These are phyloP conservation scores for Vigna trinervia DNA, from an alignment of 306 rosid genomes.

Conservation along the genomic window DNA sequence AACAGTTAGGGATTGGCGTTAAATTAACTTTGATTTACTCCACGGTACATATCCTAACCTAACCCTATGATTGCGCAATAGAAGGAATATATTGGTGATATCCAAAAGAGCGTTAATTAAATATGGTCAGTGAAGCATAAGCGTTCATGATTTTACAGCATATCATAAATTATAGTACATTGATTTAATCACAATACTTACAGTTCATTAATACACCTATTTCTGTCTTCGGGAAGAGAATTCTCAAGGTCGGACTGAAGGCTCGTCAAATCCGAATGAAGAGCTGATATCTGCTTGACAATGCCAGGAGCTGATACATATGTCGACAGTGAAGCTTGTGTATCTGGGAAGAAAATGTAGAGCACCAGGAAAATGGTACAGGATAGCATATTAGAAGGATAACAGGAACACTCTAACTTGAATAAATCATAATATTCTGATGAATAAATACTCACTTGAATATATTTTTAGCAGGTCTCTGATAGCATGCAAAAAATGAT, in stretches of 20 bases:
- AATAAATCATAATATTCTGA: constrained; percentile 33
- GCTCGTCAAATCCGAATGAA: constrained; percentile 81
- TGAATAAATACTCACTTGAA: constrained; percentile 65
- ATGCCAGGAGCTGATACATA: constrained; percentile 99
- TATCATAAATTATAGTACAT: constrained; percentile 16
- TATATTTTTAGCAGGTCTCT: constrained; percentile 94
- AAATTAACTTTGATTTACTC: constrained; percentile 5
- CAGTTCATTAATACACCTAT: constrained; percentile 94
- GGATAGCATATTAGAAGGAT: constrained; percentile 38
- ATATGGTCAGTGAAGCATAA: constrained; percentile 10
- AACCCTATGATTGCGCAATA: constrained; percentile 13
- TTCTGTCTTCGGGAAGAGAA: constrained; percentile 97
- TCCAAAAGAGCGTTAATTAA: constrained; percentile 24
- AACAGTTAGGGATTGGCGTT: neutral
- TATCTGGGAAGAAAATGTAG: constrained; percentile 60
- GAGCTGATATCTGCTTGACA: constrained; percentile 90
- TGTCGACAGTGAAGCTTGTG: constrained; percentile 80
- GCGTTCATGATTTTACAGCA: neutral
- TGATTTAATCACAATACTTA: constrained; percentile 52
- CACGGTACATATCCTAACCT: neutral
- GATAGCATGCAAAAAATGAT: constrained; percentile 89
- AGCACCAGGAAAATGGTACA: constrained; percentile 28
- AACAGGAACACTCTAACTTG: constrained; percentile 32
- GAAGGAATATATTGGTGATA: constrained; percentile 10
- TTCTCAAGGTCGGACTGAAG: constrained; percentile 90